A percentile compares a stretch with the other conserved stretches of the same genome.
These are phyloP conservation scores for Solanum stenotomum DNA, from an alignment of 257 asterid genomes.

Conservation along the genomic window DNA sequence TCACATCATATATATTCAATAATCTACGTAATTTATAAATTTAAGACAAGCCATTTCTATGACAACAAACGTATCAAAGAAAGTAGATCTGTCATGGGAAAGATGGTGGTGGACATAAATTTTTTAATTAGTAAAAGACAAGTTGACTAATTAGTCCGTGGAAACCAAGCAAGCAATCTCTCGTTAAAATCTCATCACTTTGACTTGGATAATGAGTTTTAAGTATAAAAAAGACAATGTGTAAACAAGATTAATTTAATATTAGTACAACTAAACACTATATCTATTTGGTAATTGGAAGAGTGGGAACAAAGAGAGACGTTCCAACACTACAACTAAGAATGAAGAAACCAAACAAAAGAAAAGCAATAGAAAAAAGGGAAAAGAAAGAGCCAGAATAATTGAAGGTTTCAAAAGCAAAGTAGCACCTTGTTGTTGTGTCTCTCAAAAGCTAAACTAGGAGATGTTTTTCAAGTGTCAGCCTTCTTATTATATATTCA, in stretches of 20 bases:
- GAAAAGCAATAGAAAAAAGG: not conserved
- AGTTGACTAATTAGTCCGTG: not conserved
- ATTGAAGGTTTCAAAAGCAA: not conserved
- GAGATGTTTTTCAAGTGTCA: slow-evolving; percentile 27
- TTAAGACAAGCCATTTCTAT: not conserved
- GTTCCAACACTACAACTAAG: not conserved
- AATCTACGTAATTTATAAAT: not conserved
- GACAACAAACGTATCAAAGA: not conserved
- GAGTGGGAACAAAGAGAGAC: not conserved
- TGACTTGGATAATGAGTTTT: not conserved
- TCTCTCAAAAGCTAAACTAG: slow-evolving; percentile 43
- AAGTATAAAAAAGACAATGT: not conserved
- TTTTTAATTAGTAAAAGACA: not conserved
- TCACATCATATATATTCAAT: not conserved
- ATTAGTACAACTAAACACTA: not conserved
- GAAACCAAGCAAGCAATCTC: not conserved
- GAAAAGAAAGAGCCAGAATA: not conserved
- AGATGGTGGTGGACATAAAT: not conserved
- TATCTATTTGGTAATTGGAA: not conserved
- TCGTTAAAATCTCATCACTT: not conserved
- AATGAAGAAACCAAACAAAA: not conserved
- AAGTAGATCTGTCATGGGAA: not conserved
- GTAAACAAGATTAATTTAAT: not conserved
- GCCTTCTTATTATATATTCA: not conserved
- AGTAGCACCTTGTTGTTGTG: slow-evolving; percentile 35